phyloP scores from a whole-genome alignment of 768 basidiomycete genomes.

The Xanthoconium purpureum region DNA sequence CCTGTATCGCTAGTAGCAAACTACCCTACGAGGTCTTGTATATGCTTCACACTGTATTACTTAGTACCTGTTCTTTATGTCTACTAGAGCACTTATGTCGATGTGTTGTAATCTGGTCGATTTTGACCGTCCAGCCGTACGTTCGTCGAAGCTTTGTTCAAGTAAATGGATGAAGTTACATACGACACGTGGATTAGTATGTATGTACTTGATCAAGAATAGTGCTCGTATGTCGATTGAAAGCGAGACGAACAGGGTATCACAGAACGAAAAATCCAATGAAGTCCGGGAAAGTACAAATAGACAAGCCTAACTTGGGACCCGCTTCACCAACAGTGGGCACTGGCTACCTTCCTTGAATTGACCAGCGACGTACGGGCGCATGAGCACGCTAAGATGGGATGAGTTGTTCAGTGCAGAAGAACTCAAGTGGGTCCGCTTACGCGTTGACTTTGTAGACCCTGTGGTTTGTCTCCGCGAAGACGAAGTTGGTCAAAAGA shows the following conservation, averaged over 20 bases:
- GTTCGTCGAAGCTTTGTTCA: too few species aligned
- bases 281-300: neutral
- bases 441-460: constrained; percentile 64
- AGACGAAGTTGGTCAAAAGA: constrained; percentile 65
- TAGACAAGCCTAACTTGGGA: constrained; percentile 11
- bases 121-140: neutral
- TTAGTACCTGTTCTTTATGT: constrained; percentile 3
- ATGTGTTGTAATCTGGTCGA: constrained; percentile 4
- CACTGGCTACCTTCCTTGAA: constrained; percentile 60
- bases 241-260: neutral
- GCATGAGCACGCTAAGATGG: constrained; percentile 52
- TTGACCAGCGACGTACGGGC: constrained; percentile 57
- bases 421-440: constrained; percentile 19
- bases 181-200: neutral
- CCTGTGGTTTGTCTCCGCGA: constrained; percentile 47
- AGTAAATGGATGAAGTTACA: neutral
- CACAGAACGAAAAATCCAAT: neutral
- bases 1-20: constrained; percentile 27
- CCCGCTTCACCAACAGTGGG: constrained; percentile 49
- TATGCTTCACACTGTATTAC: constrained; percentile 13
- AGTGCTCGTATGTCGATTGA: neutral
- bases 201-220: neutral
- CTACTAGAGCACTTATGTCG: constrained; percentile 1
- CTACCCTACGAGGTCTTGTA: constrained; percentile 5
- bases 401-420: neutral